phyloP scores from a whole-genome alignment of 2,329 filamentous ascomycete species.

The Blastomyces parvus region DNA sequence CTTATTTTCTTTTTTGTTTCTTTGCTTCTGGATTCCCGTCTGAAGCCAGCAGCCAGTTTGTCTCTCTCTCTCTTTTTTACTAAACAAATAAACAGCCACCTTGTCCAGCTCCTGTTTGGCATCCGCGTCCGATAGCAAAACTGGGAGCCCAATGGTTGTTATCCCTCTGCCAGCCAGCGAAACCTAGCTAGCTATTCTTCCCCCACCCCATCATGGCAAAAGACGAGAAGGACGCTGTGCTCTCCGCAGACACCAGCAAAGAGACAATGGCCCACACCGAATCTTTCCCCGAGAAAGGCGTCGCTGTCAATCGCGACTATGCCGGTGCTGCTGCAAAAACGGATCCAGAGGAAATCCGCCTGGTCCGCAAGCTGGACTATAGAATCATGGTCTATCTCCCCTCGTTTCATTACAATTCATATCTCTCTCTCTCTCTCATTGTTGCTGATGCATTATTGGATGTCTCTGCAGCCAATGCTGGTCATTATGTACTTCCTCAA shows the following conservation, averaged over 20 bases:
- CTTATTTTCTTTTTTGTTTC: not conserved
- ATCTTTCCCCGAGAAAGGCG: conserved; percentile 9
- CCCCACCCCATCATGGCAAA: not conserved
- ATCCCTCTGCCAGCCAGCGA: not conserved
- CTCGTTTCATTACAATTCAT: no score
- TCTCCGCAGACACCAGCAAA: conserved; percentile 1
- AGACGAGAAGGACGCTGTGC: not conserved
- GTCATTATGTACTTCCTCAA: conserved; percentile 23
- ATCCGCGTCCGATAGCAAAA: not conserved
- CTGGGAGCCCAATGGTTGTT: not conserved
- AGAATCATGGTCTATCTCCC: conserved; percentile 38
- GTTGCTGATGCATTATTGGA: not conserved
- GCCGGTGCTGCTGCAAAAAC: conserved; percentile 33
- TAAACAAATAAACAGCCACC: not conserved
- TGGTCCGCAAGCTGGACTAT: conserved; percentile 36
- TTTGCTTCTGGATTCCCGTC: not conserved
- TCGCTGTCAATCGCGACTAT: conserved; percentile 24
- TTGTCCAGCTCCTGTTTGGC: not conserved
- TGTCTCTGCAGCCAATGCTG: conserved; percentile 17
- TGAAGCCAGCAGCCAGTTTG: not conserved
- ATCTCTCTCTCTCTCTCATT: not conserved
- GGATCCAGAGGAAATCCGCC: conserved; percentile 32
- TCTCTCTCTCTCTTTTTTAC: not conserved
- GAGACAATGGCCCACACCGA: conserved; percentile 1
- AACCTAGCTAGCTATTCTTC: not conserved